Evolutionary conservation across 2,329 filamentous ascomycete genomes (phyloP).

Genomic region (Colletotrichum sp.): DNA sequence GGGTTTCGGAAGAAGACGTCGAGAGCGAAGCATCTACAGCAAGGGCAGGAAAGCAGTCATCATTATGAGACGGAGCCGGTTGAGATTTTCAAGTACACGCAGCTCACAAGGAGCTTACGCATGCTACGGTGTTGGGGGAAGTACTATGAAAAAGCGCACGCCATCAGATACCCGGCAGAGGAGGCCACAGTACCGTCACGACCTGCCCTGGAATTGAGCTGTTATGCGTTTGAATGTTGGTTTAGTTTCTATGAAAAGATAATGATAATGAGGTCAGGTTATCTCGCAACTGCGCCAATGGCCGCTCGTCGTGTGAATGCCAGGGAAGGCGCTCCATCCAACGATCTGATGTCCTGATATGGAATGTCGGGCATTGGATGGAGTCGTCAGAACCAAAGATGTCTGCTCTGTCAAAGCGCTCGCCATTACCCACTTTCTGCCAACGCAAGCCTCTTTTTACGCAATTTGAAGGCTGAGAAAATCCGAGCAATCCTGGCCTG

Average conservation of each 20-base stretch:
- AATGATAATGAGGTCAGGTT: not conserved
- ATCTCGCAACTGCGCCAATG: not conserved
- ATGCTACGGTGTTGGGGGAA: not conserved
- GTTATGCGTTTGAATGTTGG: not conserved
- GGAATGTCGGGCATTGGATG: not conserved
- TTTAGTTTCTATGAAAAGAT: not conserved
- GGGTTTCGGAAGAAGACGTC: slow-evolving; percentile 20
- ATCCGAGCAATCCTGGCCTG: not conserved
- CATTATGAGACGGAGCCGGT: not conserved
- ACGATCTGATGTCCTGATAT: not conserved
- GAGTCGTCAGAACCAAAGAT: not conserved
- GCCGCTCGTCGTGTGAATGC: not conserved
- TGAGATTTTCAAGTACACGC: not conserved
- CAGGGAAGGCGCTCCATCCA: not conserved
- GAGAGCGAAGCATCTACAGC: not conserved
- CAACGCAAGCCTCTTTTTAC: not conserved
- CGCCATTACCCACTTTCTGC: not conserved
- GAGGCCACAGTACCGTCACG: not conserved
- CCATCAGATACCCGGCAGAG: slow-evolving; percentile 13
- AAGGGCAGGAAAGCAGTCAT: not conserved
- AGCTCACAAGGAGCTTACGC: not conserved
- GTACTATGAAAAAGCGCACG: not conserved
- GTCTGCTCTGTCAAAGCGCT: not conserved
- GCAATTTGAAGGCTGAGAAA: not conserved
- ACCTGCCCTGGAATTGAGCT: not conserved